These are phyloP conservation scores for Solanum phureja DNA, from an alignment of 257 asterid genomes.

Conservation along the genomic window DNA sequence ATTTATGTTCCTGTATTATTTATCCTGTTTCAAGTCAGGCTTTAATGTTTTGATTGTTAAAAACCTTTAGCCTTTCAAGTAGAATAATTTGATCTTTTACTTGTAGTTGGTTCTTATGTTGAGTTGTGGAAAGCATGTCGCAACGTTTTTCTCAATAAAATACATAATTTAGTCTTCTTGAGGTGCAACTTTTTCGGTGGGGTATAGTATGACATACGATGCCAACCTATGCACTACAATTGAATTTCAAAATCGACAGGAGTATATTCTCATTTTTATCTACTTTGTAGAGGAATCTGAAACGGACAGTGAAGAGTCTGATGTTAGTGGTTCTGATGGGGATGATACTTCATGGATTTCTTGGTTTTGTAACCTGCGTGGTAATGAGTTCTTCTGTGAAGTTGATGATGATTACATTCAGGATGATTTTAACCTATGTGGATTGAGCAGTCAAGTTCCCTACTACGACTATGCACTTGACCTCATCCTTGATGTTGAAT, in stretches of 20 bases:
- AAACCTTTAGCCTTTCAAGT: background rate
- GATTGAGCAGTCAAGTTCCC: conserved; percentile 96
- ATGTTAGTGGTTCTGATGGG: conserved; percentile 95
- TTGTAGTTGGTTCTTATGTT: background rate
- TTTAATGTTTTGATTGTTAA: background rate
- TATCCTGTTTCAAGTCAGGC: background rate
- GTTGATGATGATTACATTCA: conserved; percentile 98
- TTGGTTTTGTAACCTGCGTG: conserved; percentile 97
- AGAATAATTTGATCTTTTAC: background rate
- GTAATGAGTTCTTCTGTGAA: conserved; percentile 94
- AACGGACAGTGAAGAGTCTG: conserved; percentile 94
- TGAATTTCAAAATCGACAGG: background rate
- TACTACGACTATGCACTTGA: conserved; percentile 96
- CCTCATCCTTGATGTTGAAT: conserved; percentile 85
- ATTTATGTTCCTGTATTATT: background rate
- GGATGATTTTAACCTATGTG: conserved; percentile 92
- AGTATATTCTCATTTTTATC: background rate
- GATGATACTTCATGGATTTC: conserved; percentile 98
- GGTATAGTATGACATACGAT: background rate
- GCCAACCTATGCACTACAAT: background rate
- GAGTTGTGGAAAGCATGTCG: background rate
- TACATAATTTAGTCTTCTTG: background rate
- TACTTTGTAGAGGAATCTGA: conserved; percentile 78
- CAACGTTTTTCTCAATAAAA: background rate
- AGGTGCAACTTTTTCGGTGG: background rate